These are phyloP conservation scores for Penicillium crustosum DNA, from an alignment of 2,329 filamentous ascomycete genomes.

Conservation along the genomic window DNA sequence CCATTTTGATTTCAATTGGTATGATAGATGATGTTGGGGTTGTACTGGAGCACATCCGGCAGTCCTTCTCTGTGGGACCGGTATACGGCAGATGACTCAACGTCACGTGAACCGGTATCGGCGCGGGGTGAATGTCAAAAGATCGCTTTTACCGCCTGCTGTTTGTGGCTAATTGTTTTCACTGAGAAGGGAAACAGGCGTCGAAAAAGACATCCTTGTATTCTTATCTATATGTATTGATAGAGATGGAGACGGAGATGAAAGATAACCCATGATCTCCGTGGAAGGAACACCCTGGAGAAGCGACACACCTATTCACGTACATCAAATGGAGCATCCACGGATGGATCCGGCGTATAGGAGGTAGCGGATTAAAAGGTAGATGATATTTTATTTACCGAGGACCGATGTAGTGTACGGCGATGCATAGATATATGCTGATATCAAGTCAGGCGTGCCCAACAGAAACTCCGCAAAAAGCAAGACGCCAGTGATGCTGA, in stretches of 20 bases:
- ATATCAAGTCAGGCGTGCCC: slow-evolving; percentile 9
- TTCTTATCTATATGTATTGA: neutral
- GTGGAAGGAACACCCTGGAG: neutral
- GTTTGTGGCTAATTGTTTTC: neutral
- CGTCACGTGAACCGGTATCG: slow-evolving; percentile 34
- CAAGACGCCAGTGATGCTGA: slow-evolving; percentile 22
- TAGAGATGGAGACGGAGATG: too few species aligned
- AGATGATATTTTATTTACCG: slow-evolving; percentile 2
- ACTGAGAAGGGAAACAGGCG: neutral
- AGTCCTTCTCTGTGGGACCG: slow-evolving; percentile 4
- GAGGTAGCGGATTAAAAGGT: neutral
- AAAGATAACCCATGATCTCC: too few species aligned
- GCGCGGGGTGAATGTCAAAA: slow-evolving; percentile 16
- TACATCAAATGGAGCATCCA: neutral
- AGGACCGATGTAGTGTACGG: neutral
- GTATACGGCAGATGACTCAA: slow-evolving; percentile 22
- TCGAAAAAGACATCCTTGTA: neutral
- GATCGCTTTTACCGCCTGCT: neutral
- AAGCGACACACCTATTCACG: neutral
- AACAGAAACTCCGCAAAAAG: slow-evolving; percentile 11
- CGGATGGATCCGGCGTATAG: neutral
- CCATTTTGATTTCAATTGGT: slow-evolving; percentile 34
- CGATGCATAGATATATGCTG: slow-evolving; percentile 5
- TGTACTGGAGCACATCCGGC: slow-evolving; percentile 4
- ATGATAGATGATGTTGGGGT: slow-evolving; percentile 15